These are phyloP conservation scores for Cladosporium sp. DNA, from an alignment of 2,329 filamentous ascomycete genomes.

Conservation along the genomic window DNA sequence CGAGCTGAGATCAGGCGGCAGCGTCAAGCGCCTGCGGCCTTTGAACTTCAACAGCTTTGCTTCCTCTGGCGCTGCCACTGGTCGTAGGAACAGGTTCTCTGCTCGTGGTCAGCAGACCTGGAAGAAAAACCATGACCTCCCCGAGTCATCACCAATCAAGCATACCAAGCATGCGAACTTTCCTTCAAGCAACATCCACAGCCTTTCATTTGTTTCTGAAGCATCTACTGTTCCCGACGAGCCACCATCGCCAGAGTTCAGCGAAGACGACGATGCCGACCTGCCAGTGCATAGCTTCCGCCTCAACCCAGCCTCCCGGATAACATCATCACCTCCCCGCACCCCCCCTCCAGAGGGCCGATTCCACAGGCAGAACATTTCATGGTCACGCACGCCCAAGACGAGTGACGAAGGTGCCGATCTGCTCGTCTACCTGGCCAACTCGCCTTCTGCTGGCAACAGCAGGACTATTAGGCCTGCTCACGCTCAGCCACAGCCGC, in stretches of 20 bases:
- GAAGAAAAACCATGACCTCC: slow-evolving; percentile 71
- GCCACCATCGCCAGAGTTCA: slow-evolving; percentile 53
- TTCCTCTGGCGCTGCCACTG: slow-evolving; percentile 28
- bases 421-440: slow-evolving; percentile 81
- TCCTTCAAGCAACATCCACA: slow-evolving; percentile 61
- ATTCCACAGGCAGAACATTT: slow-evolving; percentile 37
- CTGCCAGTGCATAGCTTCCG: slow-evolving; percentile 72
- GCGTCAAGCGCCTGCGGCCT: slow-evolving; percentile 28
- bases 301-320: slow-evolving; percentile 41
- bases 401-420: slow-evolving; percentile 75
- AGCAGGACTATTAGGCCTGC: slow-evolving; percentile 26
- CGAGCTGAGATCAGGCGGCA: slow-evolving; percentile 63
- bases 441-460: slow-evolving; percentile 81
- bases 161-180: slow-evolving; percentile 70
- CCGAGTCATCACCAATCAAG: slow-evolving; percentile 83
- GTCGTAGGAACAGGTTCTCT: slow-evolving; percentile 27
- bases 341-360: slow-evolving; percentile 60
- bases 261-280: slow-evolving; percentile 78
- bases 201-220: slow-evolving; percentile 74
- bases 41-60: slow-evolving; percentile 18
- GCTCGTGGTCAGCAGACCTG: slow-evolving; percentile 53
- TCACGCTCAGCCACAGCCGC: slow-evolving; percentile 33
- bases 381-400: slow-evolving; percentile 49
- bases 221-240: slow-evolving; percentile 63
- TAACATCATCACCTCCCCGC: slow-evolving; percentile 74